These are phyloP conservation scores for Fragaria nilgerrensis DNA, from an alignment of 306 rosid genomes.

Conservation along the genomic window DNA sequence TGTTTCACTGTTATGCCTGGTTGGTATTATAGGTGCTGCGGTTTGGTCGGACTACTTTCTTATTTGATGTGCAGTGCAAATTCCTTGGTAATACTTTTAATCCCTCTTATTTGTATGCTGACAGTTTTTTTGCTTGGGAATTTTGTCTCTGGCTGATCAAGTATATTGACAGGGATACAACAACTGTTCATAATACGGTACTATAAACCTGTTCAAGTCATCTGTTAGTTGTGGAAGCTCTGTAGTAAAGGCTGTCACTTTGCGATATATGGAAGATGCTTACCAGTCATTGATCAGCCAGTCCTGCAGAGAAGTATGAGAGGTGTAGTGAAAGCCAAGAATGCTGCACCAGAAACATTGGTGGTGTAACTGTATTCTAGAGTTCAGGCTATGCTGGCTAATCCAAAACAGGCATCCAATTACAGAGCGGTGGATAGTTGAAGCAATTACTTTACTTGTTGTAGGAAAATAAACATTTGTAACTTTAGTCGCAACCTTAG, in stretches of 20 bases:
- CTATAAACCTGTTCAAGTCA: background rate
- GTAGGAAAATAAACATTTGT: background rate
- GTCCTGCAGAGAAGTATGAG: background rate
- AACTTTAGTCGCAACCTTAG: too few species aligned
- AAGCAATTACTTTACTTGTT: background rate
- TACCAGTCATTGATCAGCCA: background rate
- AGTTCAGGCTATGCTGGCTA: background rate
- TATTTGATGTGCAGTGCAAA: conserved; percentile 31
- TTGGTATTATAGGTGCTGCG: conserved; percentile 58
- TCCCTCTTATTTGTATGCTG: conserved; percentile 15
- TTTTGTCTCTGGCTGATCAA: background rate
- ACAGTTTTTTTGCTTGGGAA: conserved; percentile 6
- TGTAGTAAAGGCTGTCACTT: background rate
- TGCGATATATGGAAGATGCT: background rate
- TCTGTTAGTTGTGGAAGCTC: background rate
- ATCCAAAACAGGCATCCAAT: background rate
- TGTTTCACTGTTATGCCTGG: conserved; percentile 56
- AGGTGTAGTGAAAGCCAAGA: background rate
- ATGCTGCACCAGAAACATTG: background rate
- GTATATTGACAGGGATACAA: conserved; percentile 11
- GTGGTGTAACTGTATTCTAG: background rate
- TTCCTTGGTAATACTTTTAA: conserved; percentile 20
- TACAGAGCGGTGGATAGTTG: background rate
- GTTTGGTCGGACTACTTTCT: conserved; percentile 61
- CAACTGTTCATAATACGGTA: background rate